These are phyloP conservation scores for Lepidium africanum DNA, from an alignment of 345 rosid genomes.

Conservation along the genomic window DNA sequence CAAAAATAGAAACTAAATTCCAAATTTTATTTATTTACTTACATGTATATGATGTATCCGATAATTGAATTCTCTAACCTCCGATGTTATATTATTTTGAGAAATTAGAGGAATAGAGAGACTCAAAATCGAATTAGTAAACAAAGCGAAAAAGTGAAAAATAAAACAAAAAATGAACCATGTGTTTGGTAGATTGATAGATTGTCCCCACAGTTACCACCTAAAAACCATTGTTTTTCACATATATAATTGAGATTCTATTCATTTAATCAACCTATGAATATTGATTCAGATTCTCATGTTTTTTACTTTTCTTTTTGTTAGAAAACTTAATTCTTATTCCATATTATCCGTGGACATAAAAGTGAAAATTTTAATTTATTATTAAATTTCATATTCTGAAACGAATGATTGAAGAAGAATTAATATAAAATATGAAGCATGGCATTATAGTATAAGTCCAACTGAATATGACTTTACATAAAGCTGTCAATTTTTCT, in stretches of 20 bases:
- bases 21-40: neutral
- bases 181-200: neutral
- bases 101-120: too few species aligned
- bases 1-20: neutral
- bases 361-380: too few species aligned
- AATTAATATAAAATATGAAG: too few species aligned
- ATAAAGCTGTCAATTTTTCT: slow-evolving; percentile 12
- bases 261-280: too few species aligned
- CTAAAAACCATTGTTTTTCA: too few species aligned
- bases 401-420: neutral
- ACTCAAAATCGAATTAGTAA: too few species aligned
- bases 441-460: neutral
- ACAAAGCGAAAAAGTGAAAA: neutral
- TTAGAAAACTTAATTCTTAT: too few species aligned
- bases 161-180: neutral
- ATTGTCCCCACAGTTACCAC: neutral
- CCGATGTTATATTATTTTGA: neutral
- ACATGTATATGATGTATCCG: neutral
- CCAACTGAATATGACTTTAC: neutral
- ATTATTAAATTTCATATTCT: too few species aligned
- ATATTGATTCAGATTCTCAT: too few species aligned
- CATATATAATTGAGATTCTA: too few species aligned
- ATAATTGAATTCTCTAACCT: neutral
- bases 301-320: too few species aligned
- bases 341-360: too few species aligned